phyloP scores from a whole-genome alignment of 306 rosid genomes.

The Delonix regia region DNA sequence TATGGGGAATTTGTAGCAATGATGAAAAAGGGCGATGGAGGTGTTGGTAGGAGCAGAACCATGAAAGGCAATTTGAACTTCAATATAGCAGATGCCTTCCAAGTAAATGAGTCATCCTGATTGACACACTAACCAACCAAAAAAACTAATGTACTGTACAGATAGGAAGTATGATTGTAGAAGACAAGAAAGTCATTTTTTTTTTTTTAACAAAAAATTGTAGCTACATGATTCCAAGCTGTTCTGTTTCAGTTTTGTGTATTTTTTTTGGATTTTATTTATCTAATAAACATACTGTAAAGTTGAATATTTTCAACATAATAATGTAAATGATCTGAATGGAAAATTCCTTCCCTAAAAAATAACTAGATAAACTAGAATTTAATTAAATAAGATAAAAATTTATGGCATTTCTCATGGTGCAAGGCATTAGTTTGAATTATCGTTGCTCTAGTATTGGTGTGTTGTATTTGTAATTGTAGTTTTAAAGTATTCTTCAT shows the following conservation, averaged over 20 bases:
- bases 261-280: conserved; percentile 29
- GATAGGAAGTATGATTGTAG: conserved; percentile 39
- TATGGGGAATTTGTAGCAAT: conserved; percentile 83
- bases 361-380: neutral
- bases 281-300: neutral
- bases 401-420: neutral
- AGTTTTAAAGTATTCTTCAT: too few species aligned
- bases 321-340: neutral
- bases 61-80: conserved; percentile 72
- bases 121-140: conserved; percentile 18
- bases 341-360: neutral
- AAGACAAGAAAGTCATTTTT: conserved; percentile 15
- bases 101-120: conserved; percentile 54
- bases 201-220: neutral
- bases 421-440: too few species aligned
- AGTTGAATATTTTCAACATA: neutral
- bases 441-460: too few species aligned
- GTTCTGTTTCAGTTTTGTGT: conserved; percentile 20
- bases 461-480: too few species aligned
- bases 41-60: conserved; percentile 65
- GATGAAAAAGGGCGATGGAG: conserved; percentile 80
- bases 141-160: conserved; percentile 40
- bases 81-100: conserved; percentile 79
- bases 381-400: too few species aligned
- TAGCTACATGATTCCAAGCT: conserved; percentile 23